Percentiles rank a stretch among this genome's conserved stretches.
Evolutionary conservation across 1,284 basidiomycete species (phyloP).

Genomic region (Cutaneotrichosporon sp.): DNA sequence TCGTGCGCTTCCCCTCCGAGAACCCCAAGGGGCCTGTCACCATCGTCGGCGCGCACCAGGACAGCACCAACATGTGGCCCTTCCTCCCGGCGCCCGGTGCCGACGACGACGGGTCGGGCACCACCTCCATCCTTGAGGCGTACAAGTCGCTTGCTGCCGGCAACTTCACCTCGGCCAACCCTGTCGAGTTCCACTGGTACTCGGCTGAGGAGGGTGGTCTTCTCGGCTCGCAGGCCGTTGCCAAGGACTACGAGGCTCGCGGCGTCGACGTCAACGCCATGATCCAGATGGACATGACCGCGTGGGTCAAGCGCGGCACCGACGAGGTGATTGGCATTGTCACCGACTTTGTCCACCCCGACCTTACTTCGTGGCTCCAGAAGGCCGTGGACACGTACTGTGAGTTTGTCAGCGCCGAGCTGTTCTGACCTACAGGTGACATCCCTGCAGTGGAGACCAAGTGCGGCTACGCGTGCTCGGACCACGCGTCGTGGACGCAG

Average conservation of each 20-base stretch:
- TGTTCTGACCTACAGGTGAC: slow-evolving; percentile 33
- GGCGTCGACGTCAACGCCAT: slow-evolving; percentile 76
- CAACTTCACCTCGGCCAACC: slow-evolving; percentile 68
- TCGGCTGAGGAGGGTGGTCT: slow-evolving; percentile 94
- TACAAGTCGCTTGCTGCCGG: slow-evolving; percentile 79
- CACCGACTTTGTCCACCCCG: slow-evolving; percentile 76
- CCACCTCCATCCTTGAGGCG: slow-evolving; percentile 86
- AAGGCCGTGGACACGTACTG: slow-evolving; percentile 68
- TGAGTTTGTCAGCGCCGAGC: slow-evolving; percentile 25
- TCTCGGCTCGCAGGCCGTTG: slow-evolving; percentile 90
- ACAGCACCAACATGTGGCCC: slow-evolving; percentile 84
- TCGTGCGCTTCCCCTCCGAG: slow-evolving; percentile 58
- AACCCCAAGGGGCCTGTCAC: slow-evolving; percentile 55
- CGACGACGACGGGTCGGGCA: slow-evolving; percentile 88
- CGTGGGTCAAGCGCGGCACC: slow-evolving; percentile 91
- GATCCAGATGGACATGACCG: slow-evolving; percentile 84
- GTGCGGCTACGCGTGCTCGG: slow-evolving; percentile 94
- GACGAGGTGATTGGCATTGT: slow-evolving; percentile 87
- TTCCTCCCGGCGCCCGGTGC: slow-evolving; percentile 77
- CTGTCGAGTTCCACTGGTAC: slow-evolving; percentile 96
- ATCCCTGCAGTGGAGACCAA: slow-evolving; percentile 57
- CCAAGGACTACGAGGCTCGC: slow-evolving; percentile 68
- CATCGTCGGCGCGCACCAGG: slow-evolving; percentile 82
- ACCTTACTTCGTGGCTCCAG: slow-evolving; percentile 73
- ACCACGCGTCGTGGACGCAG: slow-evolving; percentile 76